A percentile compares a stretch with the other conserved stretches of the same genome.
These are phyloP conservation scores for Dryadomyces quercivorus DNA, from an alignment of 2,329 filamentous ascomycete genomes.

Conservation along the genomic window DNA sequence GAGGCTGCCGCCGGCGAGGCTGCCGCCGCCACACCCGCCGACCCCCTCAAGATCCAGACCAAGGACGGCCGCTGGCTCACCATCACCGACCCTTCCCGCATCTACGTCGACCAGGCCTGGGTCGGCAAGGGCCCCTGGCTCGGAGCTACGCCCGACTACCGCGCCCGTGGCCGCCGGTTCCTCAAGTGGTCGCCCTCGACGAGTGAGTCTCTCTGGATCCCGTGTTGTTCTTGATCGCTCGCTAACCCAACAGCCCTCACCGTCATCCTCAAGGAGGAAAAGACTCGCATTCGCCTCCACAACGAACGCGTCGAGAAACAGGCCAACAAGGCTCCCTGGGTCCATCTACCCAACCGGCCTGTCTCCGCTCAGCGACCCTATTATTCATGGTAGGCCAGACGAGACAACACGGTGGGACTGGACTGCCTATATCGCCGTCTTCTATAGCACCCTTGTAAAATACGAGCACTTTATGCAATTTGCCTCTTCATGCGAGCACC, in stretches of 20 bases:
- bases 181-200: conserved; percentile 49
- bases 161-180: conserved; percentile 61
- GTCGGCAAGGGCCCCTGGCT: conserved; percentile 58
- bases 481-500: neutral
- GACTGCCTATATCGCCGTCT: neutral
- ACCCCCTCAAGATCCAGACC: conserved; percentile 46
- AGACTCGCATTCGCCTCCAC: conserved; percentile 70
- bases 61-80: conserved; percentile 64
- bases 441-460: neutral
- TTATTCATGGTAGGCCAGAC: conserved; percentile 63
- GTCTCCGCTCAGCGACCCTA: conserved; percentile 78
- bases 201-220: conserved; percentile 31
- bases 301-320: conserved; percentile 68
- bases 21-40: conserved; percentile 12
- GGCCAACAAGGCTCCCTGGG: conserved; percentile 67
- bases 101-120: conserved; percentile 92
- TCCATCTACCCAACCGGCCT: conserved; percentile 74
- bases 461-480: too few relatives aligned
- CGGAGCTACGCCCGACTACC: conserved; percentile 48
- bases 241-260: conserved; percentile 46
- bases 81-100: conserved; percentile 61
- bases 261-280: conserved; percentile 84
- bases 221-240: neutral
- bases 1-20: conserved; percentile 9
- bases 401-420: too few relatives aligned